These are phyloP conservation scores for Aureobasidium sp. DNA, from an alignment of 2,329 filamentous ascomycete genomes.

Conservation along the genomic window DNA sequence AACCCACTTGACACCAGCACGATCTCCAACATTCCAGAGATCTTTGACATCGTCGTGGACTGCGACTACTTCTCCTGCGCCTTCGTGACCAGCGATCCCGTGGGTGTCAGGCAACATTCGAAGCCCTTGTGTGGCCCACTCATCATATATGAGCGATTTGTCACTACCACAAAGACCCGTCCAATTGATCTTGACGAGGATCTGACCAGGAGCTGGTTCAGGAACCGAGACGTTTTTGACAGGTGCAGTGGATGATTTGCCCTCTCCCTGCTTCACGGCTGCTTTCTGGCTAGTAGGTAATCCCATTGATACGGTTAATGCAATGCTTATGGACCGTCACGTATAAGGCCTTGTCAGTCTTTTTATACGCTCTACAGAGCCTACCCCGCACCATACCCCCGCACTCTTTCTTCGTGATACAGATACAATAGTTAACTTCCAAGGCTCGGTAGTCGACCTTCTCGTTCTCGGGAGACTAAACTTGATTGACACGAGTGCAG, in stretches of 20 bases:
- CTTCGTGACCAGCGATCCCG: slow-evolving; percentile 29
- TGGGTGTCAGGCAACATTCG: slow-evolving; percentile 25
- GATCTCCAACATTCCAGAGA: slow-evolving; percentile 26
- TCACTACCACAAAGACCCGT: slow-evolving; percentile 30
- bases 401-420: background rate
- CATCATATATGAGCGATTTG: slow-evolving; percentile 33
- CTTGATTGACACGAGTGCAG: background rate
- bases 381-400: background rate
- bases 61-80: slow-evolving; percentile 27
- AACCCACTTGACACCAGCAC: slow-evolving; percentile 31
- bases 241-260: slow-evolving; percentile 24
- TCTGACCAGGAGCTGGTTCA: slow-evolving; percentile 28
- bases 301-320: background rate
- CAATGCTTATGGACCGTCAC: background rate
- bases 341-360: background rate
- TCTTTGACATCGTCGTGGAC: slow-evolving; percentile 23
- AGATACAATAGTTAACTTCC: background rate
- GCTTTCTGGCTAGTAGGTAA: slow-evolving; percentile 27
- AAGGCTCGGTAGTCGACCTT: background rate
- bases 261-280: slow-evolving; percentile 31
- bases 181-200: slow-evolving; percentile 33
- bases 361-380: background rate
- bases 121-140: slow-evolving; percentile 28
- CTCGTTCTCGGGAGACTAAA: background rate
- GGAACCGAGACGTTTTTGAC: slow-evolving; percentile 29